These are phyloP conservation scores for Tuber magnatum DNA, from an alignment of 495 filamentous ascomycete species.

Conservation along the genomic window DNA sequence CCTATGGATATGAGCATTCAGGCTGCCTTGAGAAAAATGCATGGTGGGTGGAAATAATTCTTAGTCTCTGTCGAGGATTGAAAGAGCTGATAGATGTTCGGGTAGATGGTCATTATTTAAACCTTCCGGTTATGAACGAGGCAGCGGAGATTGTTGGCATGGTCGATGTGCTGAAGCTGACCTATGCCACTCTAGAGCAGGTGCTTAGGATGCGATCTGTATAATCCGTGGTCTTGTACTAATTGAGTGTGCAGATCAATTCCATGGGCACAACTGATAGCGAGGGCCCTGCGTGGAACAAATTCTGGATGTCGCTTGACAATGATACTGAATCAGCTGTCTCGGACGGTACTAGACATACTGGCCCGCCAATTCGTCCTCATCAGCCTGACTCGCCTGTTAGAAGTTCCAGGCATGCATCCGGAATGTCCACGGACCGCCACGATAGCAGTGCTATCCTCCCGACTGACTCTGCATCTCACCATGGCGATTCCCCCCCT, in stretches of 20 bases:
- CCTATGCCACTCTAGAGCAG: conserved; percentile 95
- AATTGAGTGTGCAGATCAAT: conserved; percentile 53
- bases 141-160: conserved; percentile 95
- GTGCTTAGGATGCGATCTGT: conserved; percentile 54
- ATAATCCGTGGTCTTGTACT: conserved; percentile 5
- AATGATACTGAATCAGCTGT: conserved; percentile 94
- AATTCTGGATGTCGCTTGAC: conserved; percentile 97
- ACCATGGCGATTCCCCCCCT: conserved; percentile 73
- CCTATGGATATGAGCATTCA: conserved; percentile 99
- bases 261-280: conserved; percentile 71
- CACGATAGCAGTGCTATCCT: conserved; percentile 62
- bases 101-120: conserved; percentile 92
- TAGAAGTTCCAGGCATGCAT: conserved; percentile 57
- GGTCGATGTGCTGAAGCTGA: conserved; percentile 97
- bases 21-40: conserved; percentile 96
- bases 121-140: conserved; percentile 97
- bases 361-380: conserved; percentile 50
- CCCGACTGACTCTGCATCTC: conserved; percentile 89
- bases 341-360: conserved; percentile 71
- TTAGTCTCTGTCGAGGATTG: conserved; percentile 6
- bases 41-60: conserved; percentile 57
- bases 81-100: conserved; percentile 13
- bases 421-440: conserved; percentile 49
- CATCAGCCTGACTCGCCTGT: conserved; percentile 48
- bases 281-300: conserved; percentile 97